Conservation (phyloP, 176 grass and related monocot species). For the Dactylis glomerata region DNA sequence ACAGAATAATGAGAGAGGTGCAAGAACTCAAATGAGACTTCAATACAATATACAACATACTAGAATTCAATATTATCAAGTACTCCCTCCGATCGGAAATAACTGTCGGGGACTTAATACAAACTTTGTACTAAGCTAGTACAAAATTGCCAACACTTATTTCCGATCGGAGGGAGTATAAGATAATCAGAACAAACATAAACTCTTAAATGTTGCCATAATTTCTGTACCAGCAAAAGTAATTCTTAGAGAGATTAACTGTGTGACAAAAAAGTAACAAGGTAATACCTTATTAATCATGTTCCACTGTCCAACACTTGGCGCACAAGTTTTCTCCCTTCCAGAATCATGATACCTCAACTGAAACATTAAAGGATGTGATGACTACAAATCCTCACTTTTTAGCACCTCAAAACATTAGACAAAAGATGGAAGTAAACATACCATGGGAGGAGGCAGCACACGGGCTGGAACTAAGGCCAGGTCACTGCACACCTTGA, state of each 20-base stretch:
- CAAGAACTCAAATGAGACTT: not conserved
- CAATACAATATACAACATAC: too few relatives aligned
- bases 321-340: conserved; percentile 61
- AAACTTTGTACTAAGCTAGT: too few relatives aligned
- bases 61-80: not conserved
- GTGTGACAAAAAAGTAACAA: not conserved
- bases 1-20: not conserved
- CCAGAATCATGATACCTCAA: conserved; percentile 71
- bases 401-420: not conserved
- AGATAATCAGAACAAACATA: not conserved
- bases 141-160: too few relatives aligned
- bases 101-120: too few relatives aligned
- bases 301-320: conserved; percentile 82
- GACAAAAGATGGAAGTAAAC: not conserved
- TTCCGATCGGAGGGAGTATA: too few relatives aligned
- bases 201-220: not conserved
- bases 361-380: conserved; percentile 35
- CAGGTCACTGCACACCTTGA: conserved; percentile 47
- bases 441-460: conserved; percentile 64
- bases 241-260: not conserved
- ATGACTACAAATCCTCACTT: not conserved
- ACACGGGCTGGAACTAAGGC: conserved; percentile 62
- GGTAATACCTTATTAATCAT: conserved; percentile 74
- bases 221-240: not conserved
- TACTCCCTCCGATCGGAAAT: too few relatives aligned